These are phyloP conservation scores for Dimargaris verticillata DNA, from an alignment of 192 early-diverging fungal genomes.

Conservation along the genomic window DNA sequence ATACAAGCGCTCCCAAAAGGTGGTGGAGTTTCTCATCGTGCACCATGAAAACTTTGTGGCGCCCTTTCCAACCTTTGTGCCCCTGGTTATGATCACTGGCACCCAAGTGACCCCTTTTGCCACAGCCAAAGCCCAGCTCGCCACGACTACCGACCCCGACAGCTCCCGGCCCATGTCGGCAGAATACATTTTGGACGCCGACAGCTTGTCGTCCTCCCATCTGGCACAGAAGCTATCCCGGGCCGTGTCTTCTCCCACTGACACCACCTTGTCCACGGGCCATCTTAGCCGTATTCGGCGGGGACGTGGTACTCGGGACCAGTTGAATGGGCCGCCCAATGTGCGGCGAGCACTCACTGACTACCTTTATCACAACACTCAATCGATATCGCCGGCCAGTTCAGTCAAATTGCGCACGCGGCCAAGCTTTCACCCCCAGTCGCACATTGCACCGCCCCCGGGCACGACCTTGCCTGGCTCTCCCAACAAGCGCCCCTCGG, in stretches of 20 bases:
- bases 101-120: not conserved
- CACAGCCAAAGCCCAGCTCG: too few relatives aligned
- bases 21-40: conserved; percentile 56
- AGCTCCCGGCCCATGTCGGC: not conserved
- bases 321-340: conserved; percentile 9
- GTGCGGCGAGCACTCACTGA: conserved; percentile 8
- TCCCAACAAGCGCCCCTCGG: too few relatives aligned
- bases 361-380: conserved; percentile 6
- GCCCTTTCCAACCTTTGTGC: conserved; percentile 5
- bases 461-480: not conserved
- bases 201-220: not conserved
- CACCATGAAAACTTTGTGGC: conserved; percentile 14
- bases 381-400: too few relatives aligned
- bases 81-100: not conserved
- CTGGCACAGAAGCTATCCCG: conserved; percentile 7
- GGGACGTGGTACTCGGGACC: conserved; percentile 4
- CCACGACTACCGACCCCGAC: not conserved
- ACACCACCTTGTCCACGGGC: conserved; percentile 6
- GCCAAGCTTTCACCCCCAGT: not conserved
- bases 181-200: not conserved
- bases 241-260: conserved; percentile 5
- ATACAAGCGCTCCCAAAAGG: conserved; percentile 55
- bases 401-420: too few relatives aligned
- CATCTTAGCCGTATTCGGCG: conserved; percentile 8
- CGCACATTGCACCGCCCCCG: conserved; percentile 10